Evolutionary conservation across 2,329 filamentous ascomycete genomes (phyloP).

Genomic region (Alternaria sp.): DNA sequence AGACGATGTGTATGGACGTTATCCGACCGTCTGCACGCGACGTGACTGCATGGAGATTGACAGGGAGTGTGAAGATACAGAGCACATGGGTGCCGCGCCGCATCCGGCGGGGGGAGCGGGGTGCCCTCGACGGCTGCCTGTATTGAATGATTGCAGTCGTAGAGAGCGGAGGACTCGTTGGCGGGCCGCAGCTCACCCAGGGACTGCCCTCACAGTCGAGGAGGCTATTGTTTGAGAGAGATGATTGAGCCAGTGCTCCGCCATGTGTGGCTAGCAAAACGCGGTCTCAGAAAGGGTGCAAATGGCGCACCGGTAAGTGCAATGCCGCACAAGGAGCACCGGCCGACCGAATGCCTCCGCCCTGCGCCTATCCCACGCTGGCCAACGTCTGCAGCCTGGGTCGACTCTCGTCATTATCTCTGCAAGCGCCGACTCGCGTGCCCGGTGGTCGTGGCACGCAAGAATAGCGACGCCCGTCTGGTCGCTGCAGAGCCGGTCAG

Average conservation of each 20-base stretch:
- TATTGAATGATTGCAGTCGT: neutral
- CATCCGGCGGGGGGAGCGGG: conserved; percentile 8
- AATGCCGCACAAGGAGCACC: conserved; percentile 18
- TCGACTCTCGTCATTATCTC: conserved; percentile 1
- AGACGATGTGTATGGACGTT: conserved; percentile 1
- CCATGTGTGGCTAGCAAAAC: conserved; percentile 18
- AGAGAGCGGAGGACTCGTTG: conserved; percentile 2
- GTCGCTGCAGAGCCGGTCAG: conserved; percentile 20
- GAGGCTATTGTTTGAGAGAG: conserved; percentile 3
- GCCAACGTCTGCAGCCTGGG: conserved; percentile 3
- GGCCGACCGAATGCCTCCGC: conserved; percentile 2
- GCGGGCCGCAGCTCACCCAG: conserved; percentile 4
- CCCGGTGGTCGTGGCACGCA: conserved; percentile 12
- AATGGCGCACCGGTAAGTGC: conserved; percentile 10
- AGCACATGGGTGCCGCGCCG: conserved; percentile 1
- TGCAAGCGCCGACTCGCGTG: conserved; percentile 8
- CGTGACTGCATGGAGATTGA: neutral
- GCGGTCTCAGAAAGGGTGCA: conserved; percentile 19
- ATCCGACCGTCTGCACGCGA: neutral
- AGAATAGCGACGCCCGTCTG: conserved; percentile 17
- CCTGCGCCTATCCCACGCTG: neutral
- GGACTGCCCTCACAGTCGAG: neutral
- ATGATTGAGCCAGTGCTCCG: conserved; percentile 7
- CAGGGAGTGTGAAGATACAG: neutral
- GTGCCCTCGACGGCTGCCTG: neutral